These are phyloP conservation scores for Phlebiopsis flavidoalba DNA, from an alignment of 768 basidiomycete species.

Conservation along the genomic window DNA sequence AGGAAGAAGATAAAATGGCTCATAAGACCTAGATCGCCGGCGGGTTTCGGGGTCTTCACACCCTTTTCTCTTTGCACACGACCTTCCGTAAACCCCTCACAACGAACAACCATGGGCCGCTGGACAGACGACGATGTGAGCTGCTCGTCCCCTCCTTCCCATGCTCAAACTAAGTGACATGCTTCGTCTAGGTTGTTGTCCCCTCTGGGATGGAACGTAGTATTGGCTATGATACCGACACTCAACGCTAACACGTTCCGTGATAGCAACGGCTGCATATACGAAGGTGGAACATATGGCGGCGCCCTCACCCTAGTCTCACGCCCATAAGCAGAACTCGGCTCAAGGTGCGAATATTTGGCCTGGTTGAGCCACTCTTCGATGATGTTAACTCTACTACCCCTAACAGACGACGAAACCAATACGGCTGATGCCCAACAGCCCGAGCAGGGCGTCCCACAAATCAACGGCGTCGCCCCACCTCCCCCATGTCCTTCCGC, in stretches of 20 bases:
- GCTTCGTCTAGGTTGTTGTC: slow-evolving; percentile 32
- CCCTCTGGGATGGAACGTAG: slow-evolving; percentile 56
- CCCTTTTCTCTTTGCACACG: neutral
- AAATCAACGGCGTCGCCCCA: neutral
- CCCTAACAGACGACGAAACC: slow-evolving; percentile 9
- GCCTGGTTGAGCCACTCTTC: neutral
- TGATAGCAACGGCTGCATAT: slow-evolving; percentile 45
- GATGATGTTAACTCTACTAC: neutral
- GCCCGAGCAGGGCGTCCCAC: neutral
- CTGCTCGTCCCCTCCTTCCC: neutral
- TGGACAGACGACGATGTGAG: slow-evolving; percentile 33
- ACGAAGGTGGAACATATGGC: slow-evolving; percentile 54
- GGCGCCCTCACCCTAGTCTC: slow-evolving; percentile 4
- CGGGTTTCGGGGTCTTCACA: neutral
- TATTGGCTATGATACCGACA: slow-evolving; percentile 74
- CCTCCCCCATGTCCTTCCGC: slow-evolving; percentile 3
- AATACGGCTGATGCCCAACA: slow-evolving; percentile 11
- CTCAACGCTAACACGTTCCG: slow-evolving; percentile 61
- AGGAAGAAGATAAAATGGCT: neutral
- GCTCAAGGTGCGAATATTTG: neutral
- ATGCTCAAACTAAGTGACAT: neutral
- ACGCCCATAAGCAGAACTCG: neutral
- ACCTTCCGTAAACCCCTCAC: neutral
- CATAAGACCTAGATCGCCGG: neutral
- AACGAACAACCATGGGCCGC: slow-evolving; percentile 26